These are phyloP conservation scores for Nitzschia inconspicua DNA, from an alignment of 108 stramenopile species.

Conservation along the genomic window DNA sequence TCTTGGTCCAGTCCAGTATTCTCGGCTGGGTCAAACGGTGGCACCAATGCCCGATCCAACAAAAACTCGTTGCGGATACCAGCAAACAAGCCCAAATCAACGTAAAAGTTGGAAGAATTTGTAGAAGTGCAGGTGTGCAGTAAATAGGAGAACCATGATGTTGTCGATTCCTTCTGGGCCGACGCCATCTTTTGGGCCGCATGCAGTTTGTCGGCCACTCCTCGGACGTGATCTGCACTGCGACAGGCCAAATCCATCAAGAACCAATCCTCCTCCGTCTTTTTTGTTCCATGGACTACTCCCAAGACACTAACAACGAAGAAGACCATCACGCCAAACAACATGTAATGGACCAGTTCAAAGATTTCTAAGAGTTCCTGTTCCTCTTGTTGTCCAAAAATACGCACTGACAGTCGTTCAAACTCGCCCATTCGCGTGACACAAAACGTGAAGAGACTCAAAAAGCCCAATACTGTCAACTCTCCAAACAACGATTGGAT, in stretches of 20 bases:
- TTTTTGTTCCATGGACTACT: constrained; percentile 23
- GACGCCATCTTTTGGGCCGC: no score
- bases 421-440: constrained; percentile 31
- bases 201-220: background rate
- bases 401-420: constrained; percentile 10
- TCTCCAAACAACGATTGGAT: constrained; percentile 48
- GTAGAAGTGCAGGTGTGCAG: no score
- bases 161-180: no score
- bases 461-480: constrained; percentile 55
- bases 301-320: constrained; percentile 45
- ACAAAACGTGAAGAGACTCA: constrained; percentile 39
- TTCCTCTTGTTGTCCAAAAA: constrained; percentile 39
- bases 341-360: constrained; percentile 44
- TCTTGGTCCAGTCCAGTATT: constrained; percentile 3
- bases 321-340: constrained; percentile 54
- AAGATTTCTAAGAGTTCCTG: constrained; percentile 37
- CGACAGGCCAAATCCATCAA: constrained; percentile 19
- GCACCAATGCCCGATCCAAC: constrained; percentile 17
- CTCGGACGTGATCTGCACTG: constrained; percentile 2
- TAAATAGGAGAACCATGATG: background rate
- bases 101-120: no score
- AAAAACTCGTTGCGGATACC: constrained; percentile 40
- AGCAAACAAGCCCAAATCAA: constrained; percentile 8
- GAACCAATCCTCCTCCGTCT: constrained; percentile 31
- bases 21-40: constrained; percentile 27